Evolutionary conservation across 2,329 filamentous ascomycete genomes (phyloP), one percentile per base, ranked within the genome.

Genomic region (Xylaria sp.): DNA sequence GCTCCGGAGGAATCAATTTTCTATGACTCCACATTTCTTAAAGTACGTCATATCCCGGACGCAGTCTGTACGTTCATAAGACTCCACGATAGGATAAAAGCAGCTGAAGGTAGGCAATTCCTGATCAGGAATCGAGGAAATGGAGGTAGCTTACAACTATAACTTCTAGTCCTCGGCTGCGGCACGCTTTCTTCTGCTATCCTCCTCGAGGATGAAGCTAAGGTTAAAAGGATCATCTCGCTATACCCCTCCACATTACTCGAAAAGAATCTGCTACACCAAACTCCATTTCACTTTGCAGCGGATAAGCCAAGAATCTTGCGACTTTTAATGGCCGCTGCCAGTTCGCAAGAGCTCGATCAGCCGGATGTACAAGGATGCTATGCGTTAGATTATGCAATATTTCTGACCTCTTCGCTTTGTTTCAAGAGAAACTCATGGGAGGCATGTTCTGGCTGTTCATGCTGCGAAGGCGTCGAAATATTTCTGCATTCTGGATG

Each of bases 221-320:
- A 55, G 12, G 60, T 63, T 23, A 23, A 23, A 34, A 23, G 34
- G 23, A 34, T 63, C 9, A 20, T 63, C 37, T 9, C 60, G 12
- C 13, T 12, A 44, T 23, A 46, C 18, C 50, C 50, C 23, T 63
- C 50, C 12, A 57, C 55, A 25, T 18, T 57, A n/a, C 20, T 18
- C 6, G 55, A 57, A 28, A 44, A 8, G 12, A 57, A 57, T 25
- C 20, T 57, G 13, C 0, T 25, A 28, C 2, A 4, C 13, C 55
- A 57, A 7, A 57, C 55, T 18, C 55, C 55, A n/a, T 57, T 57
- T 44, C 55, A 57, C 37, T 57, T 57, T 12, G 55, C 55, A 44
- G 13, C 37, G 3, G 7, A 57, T 44, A 44, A 44, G 37, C 55
- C 55, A 18, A 44, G 37, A 44, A 57, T 44, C 15, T 44, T 57